Conservation (phyloP, 257 asterid species). For the Gentiana straminea region DNA sequence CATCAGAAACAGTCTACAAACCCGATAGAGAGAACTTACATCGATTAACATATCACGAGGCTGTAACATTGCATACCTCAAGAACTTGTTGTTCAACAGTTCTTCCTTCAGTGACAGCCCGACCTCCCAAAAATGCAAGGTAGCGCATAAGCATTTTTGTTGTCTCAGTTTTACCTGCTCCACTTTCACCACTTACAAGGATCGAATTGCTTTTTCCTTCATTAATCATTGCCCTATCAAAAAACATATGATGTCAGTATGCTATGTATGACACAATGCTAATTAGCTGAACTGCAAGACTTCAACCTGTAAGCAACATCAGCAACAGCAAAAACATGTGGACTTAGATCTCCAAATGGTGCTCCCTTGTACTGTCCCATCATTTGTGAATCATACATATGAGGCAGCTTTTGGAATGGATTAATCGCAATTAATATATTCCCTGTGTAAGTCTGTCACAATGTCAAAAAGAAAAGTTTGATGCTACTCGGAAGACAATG, state of each 20-base stretch:
- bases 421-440: conserved; percentile 92
- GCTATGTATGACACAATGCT: conserved; percentile 3
- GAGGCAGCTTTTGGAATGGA: conserved; percentile 93
- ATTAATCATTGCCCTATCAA: conserved; percentile 79
- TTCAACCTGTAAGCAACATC: conserved; percentile 94
- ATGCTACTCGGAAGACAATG: conserved; percentile 22
- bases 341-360: conserved; percentile 87
- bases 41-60: not conserved
- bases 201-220: conserved; percentile 93
- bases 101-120: conserved; percentile 94
- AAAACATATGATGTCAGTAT: conserved; percentile 14
- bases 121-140: conserved; percentile 93
- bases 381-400: conserved; percentile 78
- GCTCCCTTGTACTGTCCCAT: conserved; percentile 99
- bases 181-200: conserved; percentile 98
- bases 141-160: conserved; percentile 97
- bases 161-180: conserved; percentile 99
- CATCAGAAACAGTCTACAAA: conserved; percentile 6
- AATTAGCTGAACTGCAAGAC: conserved; percentile 11
- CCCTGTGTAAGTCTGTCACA: conserved; percentile 92
- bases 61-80: conserved; percentile 50
- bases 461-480: conserved; percentile 14
- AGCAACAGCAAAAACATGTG: conserved; percentile 97
- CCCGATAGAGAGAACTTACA: not conserved
- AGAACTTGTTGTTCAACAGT: conserved; percentile 99